Conservation (phyloP, 2,329 filamentous ascomycete genomes). For the Dryadomyces quercus-mongolicae region DNA sequence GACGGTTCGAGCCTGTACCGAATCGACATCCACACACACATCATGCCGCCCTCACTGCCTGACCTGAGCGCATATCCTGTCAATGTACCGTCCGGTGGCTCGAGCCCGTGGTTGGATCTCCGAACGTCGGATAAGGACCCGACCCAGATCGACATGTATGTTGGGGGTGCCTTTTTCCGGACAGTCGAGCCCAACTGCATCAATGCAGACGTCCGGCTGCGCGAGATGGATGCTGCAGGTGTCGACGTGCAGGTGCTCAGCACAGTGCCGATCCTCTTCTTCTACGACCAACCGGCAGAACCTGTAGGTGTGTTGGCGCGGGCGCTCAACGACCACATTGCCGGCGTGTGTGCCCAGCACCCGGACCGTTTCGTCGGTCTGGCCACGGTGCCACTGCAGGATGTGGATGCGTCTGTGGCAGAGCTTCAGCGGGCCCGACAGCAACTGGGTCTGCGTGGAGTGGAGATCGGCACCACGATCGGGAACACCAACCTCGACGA, state of each 20-base stretch:
- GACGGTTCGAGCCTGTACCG: background rate
- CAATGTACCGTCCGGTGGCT: background rate
- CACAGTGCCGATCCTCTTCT: conserved; percentile 3
- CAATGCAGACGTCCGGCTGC: background rate
- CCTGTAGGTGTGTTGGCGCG: background rate
- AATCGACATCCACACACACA: conserved; percentile 3
- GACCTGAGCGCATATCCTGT: background rate
- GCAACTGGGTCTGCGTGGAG: background rate
- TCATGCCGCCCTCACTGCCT: background rate
- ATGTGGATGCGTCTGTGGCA: background rate
- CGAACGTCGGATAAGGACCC: background rate
- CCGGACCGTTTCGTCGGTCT: background rate
- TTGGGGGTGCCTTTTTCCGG: conserved; percentile 1
- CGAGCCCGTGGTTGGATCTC: background rate
- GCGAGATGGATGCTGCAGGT: conserved; percentile 2
- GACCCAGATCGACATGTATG: conserved; percentile 1
- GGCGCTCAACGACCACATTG: conserved; percentile 2
- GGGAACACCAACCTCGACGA: background rate
- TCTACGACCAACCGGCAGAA: conserved; percentile 3
- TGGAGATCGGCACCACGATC: conserved; percentile 1
- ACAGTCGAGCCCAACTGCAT: conserved; percentile 4
- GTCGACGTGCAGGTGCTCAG: conserved; percentile 2
- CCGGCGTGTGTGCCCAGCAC: background rate
- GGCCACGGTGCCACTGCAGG: conserved; percentile 2
- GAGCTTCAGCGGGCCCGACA: background rate